A percentile compares a stretch with the other conserved stretches of the same genome.
Conservation (phyloP, 805 yeast species). For the Candida morakotiae region DNA sequence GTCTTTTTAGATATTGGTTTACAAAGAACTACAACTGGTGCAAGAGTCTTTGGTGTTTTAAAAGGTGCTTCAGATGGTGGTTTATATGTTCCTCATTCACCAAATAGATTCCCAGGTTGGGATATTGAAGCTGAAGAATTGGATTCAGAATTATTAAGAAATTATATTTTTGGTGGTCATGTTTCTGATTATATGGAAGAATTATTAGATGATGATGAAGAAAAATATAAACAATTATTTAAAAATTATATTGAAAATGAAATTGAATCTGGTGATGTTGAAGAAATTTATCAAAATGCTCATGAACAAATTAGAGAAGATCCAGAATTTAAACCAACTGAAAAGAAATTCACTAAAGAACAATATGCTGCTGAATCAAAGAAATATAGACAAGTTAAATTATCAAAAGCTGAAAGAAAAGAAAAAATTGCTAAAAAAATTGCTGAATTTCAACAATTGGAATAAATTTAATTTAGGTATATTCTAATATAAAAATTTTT, state of each 20-base stretch:
- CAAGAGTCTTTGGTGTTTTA: conserved; percentile 98
- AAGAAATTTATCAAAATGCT: conserved; percentile 92
- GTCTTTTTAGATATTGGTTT: conserved; percentile 98
- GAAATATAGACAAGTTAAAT: conserved; percentile 85
- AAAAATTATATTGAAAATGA: conserved; percentile 95
- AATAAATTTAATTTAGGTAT: neutral
- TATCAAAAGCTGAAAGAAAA: conserved; percentile 87
- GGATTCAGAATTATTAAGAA: conserved; percentile 95
- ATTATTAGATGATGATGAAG: conserved; percentile 99
- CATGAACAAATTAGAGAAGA: conserved; percentile 95
- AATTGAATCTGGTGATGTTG: conserved; percentile 93
- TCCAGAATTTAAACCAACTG: conserved; percentile 87
- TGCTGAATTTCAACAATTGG: conserved; percentile 64
- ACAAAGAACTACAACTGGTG: conserved; percentile 99
- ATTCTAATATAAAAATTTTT: no score
- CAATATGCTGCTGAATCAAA: conserved; percentile 96
- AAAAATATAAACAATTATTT: conserved; percentile 95
- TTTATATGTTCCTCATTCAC: conserved; percentile 97
- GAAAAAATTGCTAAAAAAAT: conserved; percentile 91
- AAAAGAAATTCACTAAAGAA: conserved; percentile 92
- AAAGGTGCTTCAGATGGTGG: conserved; percentile 99
- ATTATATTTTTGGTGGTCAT: conserved; percentile 99
- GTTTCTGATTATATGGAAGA: conserved; percentile 99
- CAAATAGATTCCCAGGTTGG: conserved; percentile 99
- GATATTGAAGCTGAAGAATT: conserved; percentile 98